Evolutionary conservation across 2,329 filamentous ascomycete genomes (phyloP).

Genomic region (Westerdykella ornata): DNA sequence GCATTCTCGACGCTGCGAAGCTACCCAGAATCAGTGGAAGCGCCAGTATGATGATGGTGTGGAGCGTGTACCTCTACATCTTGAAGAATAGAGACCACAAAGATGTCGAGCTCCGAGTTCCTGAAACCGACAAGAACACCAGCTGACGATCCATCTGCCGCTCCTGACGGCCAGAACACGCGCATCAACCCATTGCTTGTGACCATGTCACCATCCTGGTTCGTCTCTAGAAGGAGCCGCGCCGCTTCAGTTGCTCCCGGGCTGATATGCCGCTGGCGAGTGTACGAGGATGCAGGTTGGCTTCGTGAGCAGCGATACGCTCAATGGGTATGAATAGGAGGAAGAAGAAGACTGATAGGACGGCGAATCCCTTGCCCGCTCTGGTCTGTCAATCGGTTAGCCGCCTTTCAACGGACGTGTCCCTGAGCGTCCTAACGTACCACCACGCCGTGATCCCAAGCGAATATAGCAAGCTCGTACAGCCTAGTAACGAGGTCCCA

Average conservation of each 20-base stretch:
- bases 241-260: constrained; percentile 84
- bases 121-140: constrained; percentile 93
- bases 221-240: constrained; percentile 76
- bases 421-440: constrained; percentile 47
- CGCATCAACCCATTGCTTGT: constrained; percentile 81
- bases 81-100: constrained; percentile 83
- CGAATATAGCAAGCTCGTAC: constrained; percentile 95
- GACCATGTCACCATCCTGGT: constrained; percentile 56
- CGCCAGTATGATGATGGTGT: neutral
- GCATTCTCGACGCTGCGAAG: constrained; percentile 79
- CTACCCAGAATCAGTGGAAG: constrained; percentile 39
- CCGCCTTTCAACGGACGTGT: neutral
- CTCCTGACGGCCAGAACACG: constrained; percentile 95
- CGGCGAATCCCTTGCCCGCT: constrained; percentile 74
- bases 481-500: constrained; percentile 96
- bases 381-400: constrained; percentile 55
- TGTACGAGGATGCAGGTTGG: constrained; percentile 72
- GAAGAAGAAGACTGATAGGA: constrained; percentile 79
- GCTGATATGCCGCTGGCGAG: constrained; percentile 79
- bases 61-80: constrained; percentile 66
- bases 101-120: constrained; percentile 83
- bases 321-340: constrained; percentile 77
- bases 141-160: constrained; percentile 62
- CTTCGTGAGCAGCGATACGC: constrained; percentile 73
- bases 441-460: constrained; percentile 97